Conservation (phyloP, 2,329 filamentous ascomycete species). For the Cucurbitaria berberidis region DNA sequence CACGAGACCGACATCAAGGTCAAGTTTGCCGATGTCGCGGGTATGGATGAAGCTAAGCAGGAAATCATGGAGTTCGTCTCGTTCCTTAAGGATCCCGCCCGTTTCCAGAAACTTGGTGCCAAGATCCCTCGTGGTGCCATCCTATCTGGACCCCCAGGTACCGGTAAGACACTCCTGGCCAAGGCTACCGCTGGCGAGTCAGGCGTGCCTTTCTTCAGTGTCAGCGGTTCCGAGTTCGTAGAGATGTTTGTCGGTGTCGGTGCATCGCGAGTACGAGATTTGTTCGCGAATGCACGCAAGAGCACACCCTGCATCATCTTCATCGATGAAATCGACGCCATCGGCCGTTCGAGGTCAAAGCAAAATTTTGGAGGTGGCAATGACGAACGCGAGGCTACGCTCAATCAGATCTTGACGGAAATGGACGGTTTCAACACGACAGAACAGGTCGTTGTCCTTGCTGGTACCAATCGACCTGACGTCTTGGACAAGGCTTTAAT, state of each 20-base stretch:
- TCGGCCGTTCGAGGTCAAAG: conserved; percentile 87
- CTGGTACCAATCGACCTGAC: conserved; percentile 94
- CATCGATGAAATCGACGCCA: conserved; percentile 98
- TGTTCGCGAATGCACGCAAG: conserved; percentile 94
- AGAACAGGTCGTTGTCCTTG: conserved; percentile 94
- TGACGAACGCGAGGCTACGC: conserved; percentile 93
- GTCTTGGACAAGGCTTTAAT: conserved; percentile 94
- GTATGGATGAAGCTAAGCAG: conserved; percentile 96
- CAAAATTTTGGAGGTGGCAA: conserved; percentile 87
- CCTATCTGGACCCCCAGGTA: conserved; percentile 95
- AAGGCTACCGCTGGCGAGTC: conserved; percentile 98
- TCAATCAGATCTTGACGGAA: conserved; percentile 98
- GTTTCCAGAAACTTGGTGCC: conserved; percentile 91
- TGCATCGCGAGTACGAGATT: conserved; percentile 89
- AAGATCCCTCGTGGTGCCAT: conserved; percentile 98
- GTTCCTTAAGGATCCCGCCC: conserved; percentile 91
- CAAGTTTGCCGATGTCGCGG: conserved; percentile 95
- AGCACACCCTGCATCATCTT: conserved; percentile 99
- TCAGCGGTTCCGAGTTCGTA: conserved; percentile 97
- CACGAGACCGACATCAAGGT: conserved; percentile 96
- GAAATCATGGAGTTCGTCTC: conserved; percentile 99
- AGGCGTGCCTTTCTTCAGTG: conserved; percentile 95
- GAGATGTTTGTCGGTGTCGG: conserved; percentile 99
- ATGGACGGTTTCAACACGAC: conserved; percentile 99
- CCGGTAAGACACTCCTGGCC: conserved; percentile 94